Conservation (phyloP, 2,329 filamentous ascomycete species). For the Rutstroemia sp. region DNA sequence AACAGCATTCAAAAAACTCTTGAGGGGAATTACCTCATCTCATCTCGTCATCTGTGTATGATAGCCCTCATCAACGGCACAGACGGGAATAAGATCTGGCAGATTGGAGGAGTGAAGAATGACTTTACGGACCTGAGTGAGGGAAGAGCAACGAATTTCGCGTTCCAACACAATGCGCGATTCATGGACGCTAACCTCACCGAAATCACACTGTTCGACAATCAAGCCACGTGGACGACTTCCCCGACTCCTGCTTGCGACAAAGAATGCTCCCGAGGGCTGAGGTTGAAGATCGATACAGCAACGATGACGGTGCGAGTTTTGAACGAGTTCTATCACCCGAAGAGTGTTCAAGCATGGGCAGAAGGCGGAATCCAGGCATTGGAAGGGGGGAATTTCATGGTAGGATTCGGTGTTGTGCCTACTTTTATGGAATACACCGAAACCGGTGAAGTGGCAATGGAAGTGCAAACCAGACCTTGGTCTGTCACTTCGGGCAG, state of each 20-base stretch:
- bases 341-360: slow-evolving; percentile 31
- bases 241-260: slow-evolving; percentile 2
- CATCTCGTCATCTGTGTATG: slow-evolving; percentile 37
- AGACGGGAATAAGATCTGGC: slow-evolving; percentile 40
- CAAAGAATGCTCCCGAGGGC: slow-evolving; percentile 20
- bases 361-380: slow-evolving; percentile 40
- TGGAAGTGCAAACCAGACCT: slow-evolving; percentile 36
- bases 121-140: slow-evolving; percentile 32
- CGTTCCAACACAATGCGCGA: slow-evolving; percentile 41
- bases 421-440: slow-evolving; percentile 42
- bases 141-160: slow-evolving; percentile 37
- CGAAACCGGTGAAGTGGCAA: slow-evolving; percentile 33
- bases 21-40: slow-evolving; percentile 40
- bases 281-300: slow-evolving; percentile 35
- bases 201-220: slow-evolving; percentile 24
- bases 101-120: slow-evolving; percentile 37
- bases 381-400: slow-evolving; percentile 37
- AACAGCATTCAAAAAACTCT: slow-evolving; percentile 34
- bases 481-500: slow-evolving; percentile 21
- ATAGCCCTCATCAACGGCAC: slow-evolving; percentile 40
- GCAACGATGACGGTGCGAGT: slow-evolving; percentile 37
- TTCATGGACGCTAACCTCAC: slow-evolving; percentile 25
- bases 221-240: slow-evolving; percentile 23
- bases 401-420: slow-evolving; percentile 44
- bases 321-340: slow-evolving; percentile 33